These are phyloP conservation scores for Pyronema omphalodes DNA, from an alignment of 495 filamentous ascomycete genomes.

Conservation along the genomic window DNA sequence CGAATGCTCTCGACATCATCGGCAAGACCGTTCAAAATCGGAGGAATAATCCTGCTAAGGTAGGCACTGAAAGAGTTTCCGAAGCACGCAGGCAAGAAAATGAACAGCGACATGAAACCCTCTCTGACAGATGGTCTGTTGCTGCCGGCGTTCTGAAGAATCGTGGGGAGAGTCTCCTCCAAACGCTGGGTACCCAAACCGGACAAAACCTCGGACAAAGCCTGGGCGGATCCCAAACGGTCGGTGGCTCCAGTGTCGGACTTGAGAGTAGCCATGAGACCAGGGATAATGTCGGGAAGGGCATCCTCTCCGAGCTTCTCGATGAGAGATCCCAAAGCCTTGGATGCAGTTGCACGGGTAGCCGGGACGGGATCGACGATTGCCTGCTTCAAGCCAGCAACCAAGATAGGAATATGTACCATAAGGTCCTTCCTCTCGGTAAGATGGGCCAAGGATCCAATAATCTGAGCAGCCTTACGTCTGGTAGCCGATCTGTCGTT, in stretches of 20 bases:
- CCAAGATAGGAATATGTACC: slow-evolving; percentile 76
- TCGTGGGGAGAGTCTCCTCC: slow-evolving; percentile 91
- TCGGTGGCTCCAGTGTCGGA: slow-evolving; percentile 93
- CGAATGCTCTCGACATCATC: slow-evolving; percentile 91
- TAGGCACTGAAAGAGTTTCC: slow-evolving; percentile 97
- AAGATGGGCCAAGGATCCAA: slow-evolving; percentile 88
- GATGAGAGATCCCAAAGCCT: slow-evolving; percentile 81
- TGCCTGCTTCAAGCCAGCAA: slow-evolving; percentile 73
- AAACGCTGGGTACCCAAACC: slow-evolving; percentile 79
- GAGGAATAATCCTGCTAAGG: slow-evolving; percentile 86
- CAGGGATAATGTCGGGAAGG: slow-evolving; percentile 88
- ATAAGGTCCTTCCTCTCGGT: slow-evolving; percentile 90
- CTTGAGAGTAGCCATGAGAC: slow-evolving; percentile 91
- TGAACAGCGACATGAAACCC: slow-evolving; percentile 98
- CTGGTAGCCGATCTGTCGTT: slow-evolving; percentile 84
- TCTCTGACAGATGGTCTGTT: slow-evolving; percentile 79
- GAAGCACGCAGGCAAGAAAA: slow-evolving; percentile 96
- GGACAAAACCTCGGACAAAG: slow-evolving; percentile 88
- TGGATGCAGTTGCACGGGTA: slow-evolving; percentile 90
- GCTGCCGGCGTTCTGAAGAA: slow-evolving; percentile 87
- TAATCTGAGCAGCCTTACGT: slow-evolving; percentile 87
- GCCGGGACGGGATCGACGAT: slow-evolving; percentile 90
- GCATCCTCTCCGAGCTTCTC: slow-evolving; percentile 97
- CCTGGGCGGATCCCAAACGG: slow-evolving; percentile 86
- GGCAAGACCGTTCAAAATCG: slow-evolving; percentile 82